Evolutionary conservation across 352 stramenopile genomes (phyloP).

Genomic region (Globisporangium camurandrum): DNA sequence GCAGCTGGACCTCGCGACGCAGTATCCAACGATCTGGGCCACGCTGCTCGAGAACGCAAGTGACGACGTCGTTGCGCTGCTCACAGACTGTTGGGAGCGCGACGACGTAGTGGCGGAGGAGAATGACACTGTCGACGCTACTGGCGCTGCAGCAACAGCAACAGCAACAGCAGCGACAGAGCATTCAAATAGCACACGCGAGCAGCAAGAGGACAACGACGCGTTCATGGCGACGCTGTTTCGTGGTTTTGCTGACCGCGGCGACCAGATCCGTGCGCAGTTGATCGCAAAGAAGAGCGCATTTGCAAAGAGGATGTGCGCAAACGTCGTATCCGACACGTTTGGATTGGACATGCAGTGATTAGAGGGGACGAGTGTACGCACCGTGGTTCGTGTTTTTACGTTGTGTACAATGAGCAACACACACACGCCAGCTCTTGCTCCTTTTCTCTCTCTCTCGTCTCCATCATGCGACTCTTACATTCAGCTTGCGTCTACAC

Average conservation of each 20-base stretch:
- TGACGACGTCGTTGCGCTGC: constrained; percentile 26
- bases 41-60: constrained; percentile 28
- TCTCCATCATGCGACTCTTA: too few species aligned
- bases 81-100: constrained; percentile 39
- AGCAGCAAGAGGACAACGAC: too few species aligned
- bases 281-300: constrained; percentile 30
- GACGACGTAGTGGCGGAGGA: background rate
- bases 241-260: constrained; percentile 20
- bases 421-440: too few species aligned
- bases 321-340: constrained; percentile 2
- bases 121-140: background rate
- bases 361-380: too few species aligned
- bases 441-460: too few species aligned
- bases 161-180: background rate
- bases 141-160: background rate
- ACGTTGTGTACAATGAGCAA: too few species aligned
- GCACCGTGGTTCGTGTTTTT: too few species aligned
- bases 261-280: constrained; percentile 25
- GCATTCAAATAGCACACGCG: too few species aligned
- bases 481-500: too few species aligned
- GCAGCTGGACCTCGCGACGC: constrained; percentile 13
- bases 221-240: constrained; percentile 22
- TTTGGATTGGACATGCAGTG: too few species aligned
- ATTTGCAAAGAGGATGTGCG: constrained; percentile 20
- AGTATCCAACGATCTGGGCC: constrained; percentile 17